phyloP scores from a whole-genome alignment of 139 green algal genomes.

The Tetratostichococcus sp. region DNA sequence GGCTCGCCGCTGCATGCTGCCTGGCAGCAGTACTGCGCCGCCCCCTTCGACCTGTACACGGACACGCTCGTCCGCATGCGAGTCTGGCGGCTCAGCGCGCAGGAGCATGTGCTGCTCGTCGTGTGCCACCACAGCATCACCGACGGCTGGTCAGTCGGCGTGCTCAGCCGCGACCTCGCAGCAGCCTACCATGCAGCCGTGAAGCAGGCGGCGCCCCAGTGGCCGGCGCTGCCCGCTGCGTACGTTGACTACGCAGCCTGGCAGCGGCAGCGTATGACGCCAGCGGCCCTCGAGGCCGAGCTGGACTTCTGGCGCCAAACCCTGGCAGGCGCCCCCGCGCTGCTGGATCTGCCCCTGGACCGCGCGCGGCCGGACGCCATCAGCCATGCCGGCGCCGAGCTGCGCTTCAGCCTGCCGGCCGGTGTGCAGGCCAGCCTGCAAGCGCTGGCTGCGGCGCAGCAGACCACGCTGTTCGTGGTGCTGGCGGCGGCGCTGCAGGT shows the following conservation, averaged over 20 bases:
- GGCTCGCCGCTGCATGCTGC: neutral
- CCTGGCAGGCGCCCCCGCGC: neutral
- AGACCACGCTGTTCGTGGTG: neutral
- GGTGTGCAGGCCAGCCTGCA: neutral
- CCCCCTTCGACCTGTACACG: neutral
- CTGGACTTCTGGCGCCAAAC: neutral
- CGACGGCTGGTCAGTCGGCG: slow-evolving; percentile 9
- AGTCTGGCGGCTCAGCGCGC: neutral
- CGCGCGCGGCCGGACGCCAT: neutral
- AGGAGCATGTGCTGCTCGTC: slow-evolving; percentile 6
- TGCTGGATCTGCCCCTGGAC: neutral
- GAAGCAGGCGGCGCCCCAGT: neutral
- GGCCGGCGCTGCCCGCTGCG: neutral
- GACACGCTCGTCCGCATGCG: neutral
- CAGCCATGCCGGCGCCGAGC: neutral
- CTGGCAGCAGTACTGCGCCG: too few species aligned
- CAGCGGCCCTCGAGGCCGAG: neutral
- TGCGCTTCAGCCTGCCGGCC: neutral
- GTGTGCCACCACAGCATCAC: slow-evolving; percentile 12
- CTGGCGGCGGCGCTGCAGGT: neutral
- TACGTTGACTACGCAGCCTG: neutral
- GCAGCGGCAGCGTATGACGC: neutral
- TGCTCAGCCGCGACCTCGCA: slow-evolving; percentile 9
- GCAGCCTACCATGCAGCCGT: neutral
- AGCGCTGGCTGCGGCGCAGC: neutral